phyloP scores from a whole-genome alignment of 768 basidiomycete genomes.

The Mycena galopus region DNA sequence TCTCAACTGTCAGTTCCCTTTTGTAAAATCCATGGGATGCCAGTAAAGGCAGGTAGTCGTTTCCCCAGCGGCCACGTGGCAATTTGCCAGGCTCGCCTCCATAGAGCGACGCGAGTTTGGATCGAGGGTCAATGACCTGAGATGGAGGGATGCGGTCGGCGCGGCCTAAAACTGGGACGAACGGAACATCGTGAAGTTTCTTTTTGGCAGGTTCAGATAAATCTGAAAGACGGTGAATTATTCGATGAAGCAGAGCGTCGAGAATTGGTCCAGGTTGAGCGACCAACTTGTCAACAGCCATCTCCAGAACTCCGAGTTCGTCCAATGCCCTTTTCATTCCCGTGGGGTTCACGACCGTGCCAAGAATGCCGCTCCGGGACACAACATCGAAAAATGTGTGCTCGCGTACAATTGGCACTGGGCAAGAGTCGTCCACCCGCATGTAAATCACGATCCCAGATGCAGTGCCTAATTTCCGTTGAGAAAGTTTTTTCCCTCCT shows the following conservation, averaged over 20 bases:
- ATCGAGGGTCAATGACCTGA: slow-evolving; percentile 37
- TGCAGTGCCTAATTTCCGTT: slow-evolving; percentile 14
- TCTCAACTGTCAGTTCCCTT: slow-evolving; percentile 14
- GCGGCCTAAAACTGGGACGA: slow-evolving; percentile 28
- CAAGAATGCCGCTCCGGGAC: slow-evolving; percentile 17
- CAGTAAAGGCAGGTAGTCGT: slow-evolving; percentile 8
- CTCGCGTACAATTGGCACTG: slow-evolving; percentile 28
- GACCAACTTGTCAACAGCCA: slow-evolving; percentile 27
- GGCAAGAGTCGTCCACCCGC: slow-evolving; percentile 32
- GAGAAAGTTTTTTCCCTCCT: slow-evolving; percentile 13
- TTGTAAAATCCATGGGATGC: slow-evolving; percentile 15
- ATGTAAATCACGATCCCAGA: slow-evolving; percentile 21
- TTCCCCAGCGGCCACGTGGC: slow-evolving; percentile 25
- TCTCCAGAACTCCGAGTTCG: slow-evolving; percentile 35
- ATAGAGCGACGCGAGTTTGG: slow-evolving; percentile 28
- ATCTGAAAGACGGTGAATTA: slow-evolving; percentile 32
- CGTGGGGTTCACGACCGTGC: slow-evolving; percentile 5
- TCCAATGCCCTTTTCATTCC: slow-evolving; percentile 12
- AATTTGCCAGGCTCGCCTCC: slow-evolving; percentile 29
- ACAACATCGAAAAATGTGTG: slow-evolving; percentile 37
- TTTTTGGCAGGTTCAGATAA: slow-evolving; percentile 3
- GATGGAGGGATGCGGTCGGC: slow-evolving; percentile 11
- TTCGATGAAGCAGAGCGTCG: slow-evolving; percentile 31
- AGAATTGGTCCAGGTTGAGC: slow-evolving; percentile 28
- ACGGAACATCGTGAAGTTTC: slow-evolving; percentile 20